Evolutionary conservation across 2,329 filamentous ascomycete genomes (phyloP).

Genomic region (Davidsoniella neocaledoniae): DNA sequence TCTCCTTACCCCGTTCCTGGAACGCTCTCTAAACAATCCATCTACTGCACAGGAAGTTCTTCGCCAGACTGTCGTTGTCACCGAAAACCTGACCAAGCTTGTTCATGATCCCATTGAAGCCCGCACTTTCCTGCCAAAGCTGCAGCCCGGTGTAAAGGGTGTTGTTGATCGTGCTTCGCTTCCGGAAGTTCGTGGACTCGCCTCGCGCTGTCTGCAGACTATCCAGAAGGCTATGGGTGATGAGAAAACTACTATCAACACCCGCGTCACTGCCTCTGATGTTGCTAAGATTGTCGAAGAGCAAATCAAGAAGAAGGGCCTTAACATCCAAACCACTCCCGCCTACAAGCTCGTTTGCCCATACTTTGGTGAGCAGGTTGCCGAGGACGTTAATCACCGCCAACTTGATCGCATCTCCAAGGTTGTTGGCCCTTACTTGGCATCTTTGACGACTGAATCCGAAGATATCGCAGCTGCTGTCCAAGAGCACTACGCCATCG

Average conservation of each 20-base stretch:
- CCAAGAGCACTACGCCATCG: conserved; percentile 61
- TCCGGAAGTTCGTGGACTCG: conserved; percentile 86
- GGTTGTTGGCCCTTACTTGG: conserved; percentile 59
- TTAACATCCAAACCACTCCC: conserved; percentile 41
- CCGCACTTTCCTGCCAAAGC: conserved; percentile 82
- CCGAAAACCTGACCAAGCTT: conserved; percentile 95
- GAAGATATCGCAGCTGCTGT: conserved; percentile 54
- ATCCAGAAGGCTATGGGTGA: conserved; percentile 88
- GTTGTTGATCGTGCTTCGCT: conserved; percentile 80
- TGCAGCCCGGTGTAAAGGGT: conserved; percentile 81
- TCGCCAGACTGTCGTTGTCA: conserved; percentile 87
- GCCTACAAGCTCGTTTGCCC: conserved; percentile 38
- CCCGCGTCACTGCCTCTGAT: conserved; percentile 54
- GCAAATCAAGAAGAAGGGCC: conserved; percentile 47
- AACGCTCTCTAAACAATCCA: conserved; percentile 84
- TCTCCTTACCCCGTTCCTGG: conserved; percentile 82
- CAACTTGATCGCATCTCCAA: conserved; percentile 54
- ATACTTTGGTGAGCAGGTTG: conserved; percentile 72
- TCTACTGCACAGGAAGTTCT: conserved; percentile 85
- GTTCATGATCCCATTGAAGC: conserved; percentile 93
- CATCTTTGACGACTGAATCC: conserved; percentile 45
- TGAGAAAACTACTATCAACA: conserved; percentile 42
- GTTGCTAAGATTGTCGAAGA: conserved; percentile 58
- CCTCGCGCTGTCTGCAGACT: conserved; percentile 61
- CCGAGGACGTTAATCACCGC: conserved; percentile 74